These are phyloP conservation scores for Raddia guianensis DNA, from an alignment of 176 grass and related monocot species.

Conservation along the genomic window DNA sequence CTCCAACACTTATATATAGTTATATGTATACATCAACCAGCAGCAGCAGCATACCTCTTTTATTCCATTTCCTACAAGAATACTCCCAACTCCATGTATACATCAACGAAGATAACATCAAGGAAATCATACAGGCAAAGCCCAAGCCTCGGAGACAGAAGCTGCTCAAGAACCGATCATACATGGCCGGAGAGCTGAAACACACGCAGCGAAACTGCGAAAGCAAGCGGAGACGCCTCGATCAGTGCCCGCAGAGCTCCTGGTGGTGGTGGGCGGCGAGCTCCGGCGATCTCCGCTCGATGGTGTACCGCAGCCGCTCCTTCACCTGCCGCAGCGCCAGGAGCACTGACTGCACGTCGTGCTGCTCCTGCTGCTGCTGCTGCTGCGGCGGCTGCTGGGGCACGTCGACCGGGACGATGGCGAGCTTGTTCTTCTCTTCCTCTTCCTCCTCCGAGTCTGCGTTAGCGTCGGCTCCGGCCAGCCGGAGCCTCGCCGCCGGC, in stretches of 20 bases:
- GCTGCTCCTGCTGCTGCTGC: neutral
- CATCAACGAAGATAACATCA: too few species aligned
- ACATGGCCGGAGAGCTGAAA: neutral
- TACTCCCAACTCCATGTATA: too few species aligned
- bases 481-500: neutral
- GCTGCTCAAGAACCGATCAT: neutral
- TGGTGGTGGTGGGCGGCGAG: constrained; percentile 51
- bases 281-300: constrained; percentile 53
- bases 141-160: neutral
- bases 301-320: constrained; percentile 74
- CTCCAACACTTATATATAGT: too few species aligned
- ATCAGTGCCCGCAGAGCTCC: constrained; percentile 61
- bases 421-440: constrained; percentile 34
- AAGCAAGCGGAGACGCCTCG: neutral
- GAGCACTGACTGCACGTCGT: constrained; percentile 80
- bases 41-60: too few species aligned
- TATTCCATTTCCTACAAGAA: too few species aligned
- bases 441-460: constrained; percentile 5
- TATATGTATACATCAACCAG: too few species aligned
- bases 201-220: neutral
- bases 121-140: too few species aligned
- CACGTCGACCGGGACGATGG: constrained; percentile 51
- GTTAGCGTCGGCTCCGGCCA: neutral
- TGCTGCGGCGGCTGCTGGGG: neutral
- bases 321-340: constrained; percentile 83